Evolutionary conservation across 2,329 filamentous ascomycete genomes (phyloP).

Genomic region (Scedosporium dehoogii): DNA sequence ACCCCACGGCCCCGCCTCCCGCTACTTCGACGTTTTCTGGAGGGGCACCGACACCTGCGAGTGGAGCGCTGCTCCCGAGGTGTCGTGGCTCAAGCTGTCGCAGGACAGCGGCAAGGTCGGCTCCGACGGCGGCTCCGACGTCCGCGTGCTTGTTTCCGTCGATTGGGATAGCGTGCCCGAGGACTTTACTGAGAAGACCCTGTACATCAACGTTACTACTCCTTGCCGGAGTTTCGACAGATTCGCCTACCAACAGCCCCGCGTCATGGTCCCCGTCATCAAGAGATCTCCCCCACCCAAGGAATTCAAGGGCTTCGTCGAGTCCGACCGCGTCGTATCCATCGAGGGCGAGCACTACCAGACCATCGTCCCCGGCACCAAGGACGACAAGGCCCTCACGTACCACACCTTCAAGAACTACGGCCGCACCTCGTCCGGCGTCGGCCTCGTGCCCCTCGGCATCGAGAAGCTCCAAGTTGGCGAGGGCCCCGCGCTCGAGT

Average conservation of each 20-base stretch:
- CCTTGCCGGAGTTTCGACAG: slow-evolving; percentile 32
- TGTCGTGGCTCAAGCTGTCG: slow-evolving; percentile 42
- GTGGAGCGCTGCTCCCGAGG: slow-evolving; percentile 38
- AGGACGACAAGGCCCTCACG: slow-evolving; percentile 19
- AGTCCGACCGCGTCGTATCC: slow-evolving; percentile 47
- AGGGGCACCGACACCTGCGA: slow-evolving; percentile 43
- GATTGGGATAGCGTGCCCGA: slow-evolving; percentile 41
- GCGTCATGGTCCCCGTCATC: slow-evolving; percentile 45
- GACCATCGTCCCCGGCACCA: slow-evolving; percentile 23
- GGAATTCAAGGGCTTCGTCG: slow-evolving; percentile 51
- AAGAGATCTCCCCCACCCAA: slow-evolving; percentile 35
- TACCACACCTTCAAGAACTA: slow-evolving; percentile 45
- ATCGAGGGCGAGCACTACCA: slow-evolving; percentile 46
- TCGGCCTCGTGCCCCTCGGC: slow-evolving; percentile 44
- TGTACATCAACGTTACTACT: slow-evolving; percentile 43
- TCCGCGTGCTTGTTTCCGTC: slow-evolving; percentile 11
- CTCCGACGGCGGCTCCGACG: slow-evolving; percentile 20
- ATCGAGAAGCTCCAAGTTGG: slow-evolving; percentile 37
- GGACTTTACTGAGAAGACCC: slow-evolving; percentile 28
- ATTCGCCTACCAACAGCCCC: slow-evolving; percentile 29
- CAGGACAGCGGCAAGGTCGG: slow-evolving; percentile 39
- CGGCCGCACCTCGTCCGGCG: slow-evolving; percentile 47
- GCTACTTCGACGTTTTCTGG: slow-evolving; percentile 56
- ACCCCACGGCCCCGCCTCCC: slow-evolving; percentile 42
- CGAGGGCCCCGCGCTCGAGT: slow-evolving; percentile 46